phyloP scores from a whole-genome alignment of 1,284 basidiomycete genomes.

The Cryptococcus sp. region DNA sequence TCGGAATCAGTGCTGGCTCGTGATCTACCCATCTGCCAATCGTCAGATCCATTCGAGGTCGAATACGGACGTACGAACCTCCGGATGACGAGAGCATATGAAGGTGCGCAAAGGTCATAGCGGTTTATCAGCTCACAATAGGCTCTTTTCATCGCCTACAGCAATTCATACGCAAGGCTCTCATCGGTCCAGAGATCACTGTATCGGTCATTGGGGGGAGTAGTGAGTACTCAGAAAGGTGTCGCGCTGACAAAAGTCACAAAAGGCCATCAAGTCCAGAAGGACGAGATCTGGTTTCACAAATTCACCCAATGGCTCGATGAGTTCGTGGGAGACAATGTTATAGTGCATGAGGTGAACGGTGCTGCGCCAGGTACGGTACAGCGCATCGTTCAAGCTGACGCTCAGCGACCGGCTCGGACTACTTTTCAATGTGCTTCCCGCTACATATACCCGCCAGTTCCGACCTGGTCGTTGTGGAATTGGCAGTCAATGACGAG shows the following conservation, averaged over 20 bases:
- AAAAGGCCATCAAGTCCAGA: slow-evolving; percentile 35
- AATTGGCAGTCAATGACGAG: slow-evolving; percentile 47
- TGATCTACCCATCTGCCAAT: neutral
- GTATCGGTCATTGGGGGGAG: slow-evolving; percentile 43
- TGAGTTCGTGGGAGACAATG: slow-evolving; percentile 20
- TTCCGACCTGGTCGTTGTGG: slow-evolving; percentile 42
- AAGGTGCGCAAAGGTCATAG: slow-evolving; percentile 26
- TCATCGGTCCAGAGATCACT: slow-evolving; percentile 37
- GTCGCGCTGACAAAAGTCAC: slow-evolving; percentile 29
- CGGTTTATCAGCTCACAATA: slow-evolving; percentile 6
- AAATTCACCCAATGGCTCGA: slow-evolving; percentile 36
- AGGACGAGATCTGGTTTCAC: slow-evolving; percentile 38
- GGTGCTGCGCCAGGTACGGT: slow-evolving; percentile 41
- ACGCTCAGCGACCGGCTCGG: slow-evolving; percentile 37
- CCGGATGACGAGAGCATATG: slow-evolving; percentile 35
- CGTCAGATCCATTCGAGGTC: slow-evolving; percentile 23
- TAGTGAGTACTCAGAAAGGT: slow-evolving; percentile 23
- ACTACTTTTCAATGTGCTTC: slow-evolving; percentile 48
- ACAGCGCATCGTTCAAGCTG: neutral
- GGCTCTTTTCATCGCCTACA: slow-evolving; percentile 31
- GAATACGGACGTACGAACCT: slow-evolving; percentile 40
- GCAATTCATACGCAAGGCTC: slow-evolving; percentile 31
- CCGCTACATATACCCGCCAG: slow-evolving; percentile 39
- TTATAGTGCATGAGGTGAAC: slow-evolving; percentile 29
- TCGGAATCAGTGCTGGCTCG: neutral